Base-by-base conservation (phyloP, 139 green algal genomes). In the Haematococcus sp. region DNA sequence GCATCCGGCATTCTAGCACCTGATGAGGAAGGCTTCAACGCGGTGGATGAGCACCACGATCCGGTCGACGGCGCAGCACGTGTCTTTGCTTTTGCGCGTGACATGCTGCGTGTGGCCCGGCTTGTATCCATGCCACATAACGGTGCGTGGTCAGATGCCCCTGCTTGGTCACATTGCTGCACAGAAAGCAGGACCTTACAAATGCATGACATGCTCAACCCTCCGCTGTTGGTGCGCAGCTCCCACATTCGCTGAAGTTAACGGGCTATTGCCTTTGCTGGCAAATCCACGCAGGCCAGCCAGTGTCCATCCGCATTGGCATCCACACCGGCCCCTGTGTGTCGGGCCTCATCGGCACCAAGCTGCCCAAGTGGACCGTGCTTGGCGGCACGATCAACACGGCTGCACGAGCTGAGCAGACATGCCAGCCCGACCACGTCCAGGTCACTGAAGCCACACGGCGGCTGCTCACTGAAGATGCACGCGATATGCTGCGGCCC, bases 291-390 rank as follows among this genome's bases (percentile, higher is more conserved):
- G 70, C 9, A 15, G 44, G 66, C 0, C 22, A 68, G 43, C 75
- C 67, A 15, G 75, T 80, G 46, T 52, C 46, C 51, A 63, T 80
- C 16, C 75, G 75, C 5, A 69, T 80, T 19, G 75, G 75, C 27
- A 70, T 80, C 23, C 75, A 80, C 60, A 69, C 75, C 19, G 75
- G 75, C 0, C 67, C 52, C 1, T 59, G 60, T 17, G 75, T 80
- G 27, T 71, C 55, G 16, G 73, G 73, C 30, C 32, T 78, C 63
- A 44, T 73, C 7, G 73, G 73, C 63, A 78, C 73, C 17, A 51
- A 52, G 28, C 61, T 78, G 64, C 73, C 73, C 1, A 70, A 70
- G 19, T 78, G 63, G 30, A 73, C 63, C 23, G 43, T 78, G 5
- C 66, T 78, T 23, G 60, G 73, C 67, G 63, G n/a, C 35, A 40